Base-by-base conservation (phyloP, 352 stramenopile species). In the Phytophthora citrophthora region DNA sequence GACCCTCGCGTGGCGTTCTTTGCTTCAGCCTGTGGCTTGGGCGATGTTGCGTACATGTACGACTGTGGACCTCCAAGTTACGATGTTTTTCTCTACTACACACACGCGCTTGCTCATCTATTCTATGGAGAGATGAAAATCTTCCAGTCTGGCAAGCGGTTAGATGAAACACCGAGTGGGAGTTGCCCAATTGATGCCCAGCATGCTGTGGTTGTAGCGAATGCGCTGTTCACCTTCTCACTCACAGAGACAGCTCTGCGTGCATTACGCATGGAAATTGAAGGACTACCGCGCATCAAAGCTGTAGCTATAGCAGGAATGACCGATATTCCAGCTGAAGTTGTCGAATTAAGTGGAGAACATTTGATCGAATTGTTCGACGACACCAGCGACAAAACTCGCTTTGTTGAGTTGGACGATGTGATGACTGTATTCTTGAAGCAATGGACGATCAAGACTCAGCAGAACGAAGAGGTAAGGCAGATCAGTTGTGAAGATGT, bases 81-180 rank as follows among this genome's bases (percentile, higher is more conserved):
- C 39, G 85, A 91, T 15, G 76, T 85, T 12, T 83, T 91, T 32
- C 52, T 91, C 8, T 90, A 89, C 48, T 93, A 89, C 45, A 36
- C 86, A 7, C 81, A 91, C 31, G 83, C 81, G 18, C 64, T 93
- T 2, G 71, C 53, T 0, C 81, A 91, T 49, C 27, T 93, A 15
- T 76, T 93, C 39, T 87, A 89, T 48, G 83, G 81, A 1, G 69
- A 85, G 12, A 87, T 91, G 69, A 86, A 91, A 66, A 76, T 89
- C 32, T 93, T 90, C 69, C 73, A 79, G 51, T 12, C 64, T 12
- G 81, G 75, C 23, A 83, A 83, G 23, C 73, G 82, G 6, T 54
- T 93, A 5, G 64, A 86, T 41, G 78, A 93, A 72, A 78, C 73
- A 61, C 36, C 48, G 1, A 85, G 84, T 16, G 84, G 84, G 4